phyloP scores from a whole-genome alignment of 345 rosid species.

The Moricandia moricandioides region DNA sequence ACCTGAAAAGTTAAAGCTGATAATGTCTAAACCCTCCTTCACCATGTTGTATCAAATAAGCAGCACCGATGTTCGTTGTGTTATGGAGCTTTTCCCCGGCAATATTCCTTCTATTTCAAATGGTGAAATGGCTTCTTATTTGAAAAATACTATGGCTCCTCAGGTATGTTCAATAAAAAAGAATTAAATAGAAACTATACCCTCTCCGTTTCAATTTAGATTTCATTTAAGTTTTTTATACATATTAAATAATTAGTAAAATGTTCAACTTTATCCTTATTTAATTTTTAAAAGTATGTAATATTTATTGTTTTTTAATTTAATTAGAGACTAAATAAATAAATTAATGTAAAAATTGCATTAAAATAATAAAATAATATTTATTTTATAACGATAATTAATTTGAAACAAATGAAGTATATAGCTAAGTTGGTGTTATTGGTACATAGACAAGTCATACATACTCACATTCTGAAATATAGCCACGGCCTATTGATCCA shows the following conservation, averaged over 20 bases:
- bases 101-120: constrained; percentile 44
- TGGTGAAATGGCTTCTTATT: constrained; percentile 43
- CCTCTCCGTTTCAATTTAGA: too few relatives aligned
- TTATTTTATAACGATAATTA: too few relatives aligned
- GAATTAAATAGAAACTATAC: too few relatives aligned
- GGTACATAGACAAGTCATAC: background rate
- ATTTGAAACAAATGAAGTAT: too few relatives aligned
- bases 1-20: constrained; percentile 38
- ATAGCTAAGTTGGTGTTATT: background rate
- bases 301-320: too few relatives aligned
- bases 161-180: constrained; percentile 19
- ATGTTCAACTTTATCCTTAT: too few relatives aligned
- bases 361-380: too few relatives aligned
- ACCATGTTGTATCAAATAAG: constrained; percentile 49
- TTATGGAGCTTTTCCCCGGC: constrained; percentile 43
- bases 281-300: too few relatives aligned
- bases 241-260: too few relatives aligned
- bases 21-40: constrained; percentile 46
- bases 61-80: constrained; percentile 49
- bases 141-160: constrained; percentile 42
- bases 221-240: too few relatives aligned
- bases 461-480: background rate
- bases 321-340: too few relatives aligned
- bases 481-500: background rate
- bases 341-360: too few relatives aligned